Evolutionary conservation across 441 rosid species (phyloP).

Genomic region (Jatropha multifida): DNA sequence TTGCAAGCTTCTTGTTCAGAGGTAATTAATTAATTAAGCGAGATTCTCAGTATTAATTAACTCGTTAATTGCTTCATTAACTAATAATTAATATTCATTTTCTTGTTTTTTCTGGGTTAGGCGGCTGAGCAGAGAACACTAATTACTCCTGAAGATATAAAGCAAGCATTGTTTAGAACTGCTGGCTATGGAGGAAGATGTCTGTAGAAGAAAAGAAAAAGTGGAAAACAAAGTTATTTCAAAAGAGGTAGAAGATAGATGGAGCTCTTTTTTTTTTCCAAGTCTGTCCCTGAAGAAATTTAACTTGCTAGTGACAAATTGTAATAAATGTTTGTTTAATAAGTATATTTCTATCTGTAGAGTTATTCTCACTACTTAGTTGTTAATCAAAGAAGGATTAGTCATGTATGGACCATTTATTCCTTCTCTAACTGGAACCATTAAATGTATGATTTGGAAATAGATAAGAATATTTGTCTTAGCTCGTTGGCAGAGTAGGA

Average conservation of each 20-base stretch:
- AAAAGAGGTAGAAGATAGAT: constrained; percentile 4
- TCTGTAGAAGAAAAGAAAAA: constrained; percentile 33
- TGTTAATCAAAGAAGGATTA: constrained; percentile 13
- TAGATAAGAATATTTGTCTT: constrained; percentile 16
- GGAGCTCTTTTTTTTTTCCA: constrained; percentile 8
- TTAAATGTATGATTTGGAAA: constrained; percentile 11
- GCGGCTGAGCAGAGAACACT: constrained; percentile 52
- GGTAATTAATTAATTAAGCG: constrained; percentile 33
- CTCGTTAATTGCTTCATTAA: background rate
- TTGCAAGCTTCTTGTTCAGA: constrained; percentile 94
- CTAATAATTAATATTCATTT: no score
- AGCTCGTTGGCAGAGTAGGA: constrained; percentile 24
- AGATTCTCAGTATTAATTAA: background rate
- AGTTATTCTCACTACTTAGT: constrained; percentile 22
- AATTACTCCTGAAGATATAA: constrained; percentile 66
- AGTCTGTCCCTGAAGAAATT: constrained; percentile 31
- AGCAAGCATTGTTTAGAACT: constrained; percentile 79
- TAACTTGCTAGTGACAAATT: constrained; percentile 18
- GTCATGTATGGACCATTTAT: constrained; percentile 21
- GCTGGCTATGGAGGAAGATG: constrained; percentile 96
- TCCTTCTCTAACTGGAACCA: constrained; percentile 21
- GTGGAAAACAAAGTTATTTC: constrained; percentile 22
- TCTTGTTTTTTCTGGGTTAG: constrained; percentile 22
- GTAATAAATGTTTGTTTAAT: constrained; percentile 27
- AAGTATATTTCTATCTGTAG: constrained; percentile 15